These are phyloP conservation scores for Phanerodontia chrysosporium DNA, from an alignment of 768 basidiomycete genomes.

Conservation along the genomic window DNA sequence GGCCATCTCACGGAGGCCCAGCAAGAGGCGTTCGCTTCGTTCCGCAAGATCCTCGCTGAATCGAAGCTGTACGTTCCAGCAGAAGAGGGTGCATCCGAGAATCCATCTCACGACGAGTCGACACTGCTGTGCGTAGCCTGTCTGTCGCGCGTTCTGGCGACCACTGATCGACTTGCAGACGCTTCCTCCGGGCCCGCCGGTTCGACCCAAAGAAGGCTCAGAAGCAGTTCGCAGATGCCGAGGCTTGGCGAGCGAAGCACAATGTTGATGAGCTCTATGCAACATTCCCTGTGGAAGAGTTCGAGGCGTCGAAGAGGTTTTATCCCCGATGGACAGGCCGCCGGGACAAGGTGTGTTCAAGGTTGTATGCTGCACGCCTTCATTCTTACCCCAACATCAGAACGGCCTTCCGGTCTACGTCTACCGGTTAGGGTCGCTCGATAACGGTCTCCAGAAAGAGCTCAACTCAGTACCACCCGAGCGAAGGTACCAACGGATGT, in stretches of 20 bases:
- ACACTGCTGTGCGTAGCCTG: slow-evolving; percentile 53
- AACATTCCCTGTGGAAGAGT: slow-evolving; percentile 53
- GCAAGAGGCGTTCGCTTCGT: slow-evolving; percentile 41
- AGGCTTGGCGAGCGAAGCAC: slow-evolving; percentile 64
- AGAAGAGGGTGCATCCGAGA: slow-evolving; percentile 16
- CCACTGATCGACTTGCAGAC: slow-evolving; percentile 37
- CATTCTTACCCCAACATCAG: slow-evolving; percentile 28
- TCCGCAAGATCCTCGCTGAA: slow-evolving; percentile 48
- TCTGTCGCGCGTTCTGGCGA: neutral
- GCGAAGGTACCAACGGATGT: slow-evolving; percentile 70
- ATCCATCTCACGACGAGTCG: slow-evolving; percentile 52
- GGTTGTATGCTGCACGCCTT: neutral
- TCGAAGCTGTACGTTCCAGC: slow-evolving; percentile 49
- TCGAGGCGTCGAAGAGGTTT: slow-evolving; percentile 54
- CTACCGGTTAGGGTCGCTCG: slow-evolving; percentile 65
- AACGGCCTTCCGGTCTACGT: slow-evolving; percentile 71
- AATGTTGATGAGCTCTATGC: slow-evolving; percentile 61
- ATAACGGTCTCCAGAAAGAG: slow-evolving; percentile 51
- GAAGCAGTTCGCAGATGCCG: slow-evolving; percentile 65
- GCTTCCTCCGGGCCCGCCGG: slow-evolving; percentile 77
- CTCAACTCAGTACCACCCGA: slow-evolving; percentile 49
- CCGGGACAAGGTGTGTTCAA: slow-evolving; percentile 57
- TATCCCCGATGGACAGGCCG: slow-evolving; percentile 84
- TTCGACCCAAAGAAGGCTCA: slow-evolving; percentile 61
- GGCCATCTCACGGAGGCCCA: slow-evolving; percentile 51